Base-by-base conservation (phyloP, 306 rosid species). In the Sicyos edulis region DNA sequence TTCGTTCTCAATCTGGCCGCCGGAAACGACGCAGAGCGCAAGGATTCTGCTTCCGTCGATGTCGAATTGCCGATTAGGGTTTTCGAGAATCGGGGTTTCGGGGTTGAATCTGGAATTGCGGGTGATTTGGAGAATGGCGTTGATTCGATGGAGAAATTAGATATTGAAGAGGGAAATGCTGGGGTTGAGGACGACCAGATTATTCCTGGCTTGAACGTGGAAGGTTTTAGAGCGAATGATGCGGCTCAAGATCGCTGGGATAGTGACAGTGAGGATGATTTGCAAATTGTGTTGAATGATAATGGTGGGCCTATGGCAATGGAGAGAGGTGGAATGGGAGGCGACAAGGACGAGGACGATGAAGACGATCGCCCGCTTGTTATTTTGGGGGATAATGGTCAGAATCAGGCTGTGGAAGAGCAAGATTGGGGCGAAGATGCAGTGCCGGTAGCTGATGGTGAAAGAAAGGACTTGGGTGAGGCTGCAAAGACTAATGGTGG, bases 271-370 rank as follows among this genome's bases (percentile, higher is more conserved):
- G 99, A 95, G 29, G 99, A 95, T 47, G 99, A 95, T 80, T 82
- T 95, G 85, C 97, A 89, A 90, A 95, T 95, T 74, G 96, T 95
- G 63, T 83, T 95, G 81, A 95, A 95, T 51, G 96, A 92, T 50
- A 87, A 77, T 44, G 86, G 78, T 44, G 86, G 83, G 53, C 82
- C 80, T 52, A 77, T 85, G 91, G 86, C 84, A 1, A 85, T 80
- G 96, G 99, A 84, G 77, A 78, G 90, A 53, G 95, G 91, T 13
- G 91, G 91, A 79, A 57, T 83, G 80, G 85, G 6, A 0, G 88
- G 58, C 11, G 89, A 69, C 37, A 5, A 32, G 2, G 88, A 80
- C 1, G 95, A 85, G 2, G 96, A 84, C 0, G 95, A 89, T 6
- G 96, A 87, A 61, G 96, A 88, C 51, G 90, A 84, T 3, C 96